Base-by-base conservation (phyloP, 2,329 filamentous ascomycete genomes). In the Fusarium agapanthi region DNA sequence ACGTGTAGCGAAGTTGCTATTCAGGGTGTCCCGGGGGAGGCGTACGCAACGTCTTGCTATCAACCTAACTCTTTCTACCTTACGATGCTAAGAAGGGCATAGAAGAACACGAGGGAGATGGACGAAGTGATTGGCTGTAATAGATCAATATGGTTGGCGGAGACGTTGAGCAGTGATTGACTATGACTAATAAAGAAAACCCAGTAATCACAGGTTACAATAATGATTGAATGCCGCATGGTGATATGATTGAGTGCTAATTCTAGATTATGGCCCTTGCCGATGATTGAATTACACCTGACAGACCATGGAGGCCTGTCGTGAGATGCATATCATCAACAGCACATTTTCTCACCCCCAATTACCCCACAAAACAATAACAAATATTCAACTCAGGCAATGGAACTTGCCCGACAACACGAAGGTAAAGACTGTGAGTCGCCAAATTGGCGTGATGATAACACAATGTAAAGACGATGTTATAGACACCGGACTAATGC, bases 201-300 rank as follows among this genome's bases (percentile, higher is more conserved):
- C 22, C 1, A 3, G 1, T 6, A 13, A 1, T n/a, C 50, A 55
- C 51, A 9, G 7, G 2, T 24, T 15, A 16, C 3, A 10, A 14
- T 55, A 10, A 30, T 40, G 3, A 6, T 30, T 7, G 16, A 30
- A 14, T 44, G n/a, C 38, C 37, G 48, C 24, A 22, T 6, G 56
- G 24, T 28, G 22, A 56, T 61, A 61, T 30, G 15, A 43, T 56
- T 54, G 30, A 56, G 48, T 43, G 18, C 58, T 61, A 56, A 55
- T 61, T 56, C 58, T 61, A 56, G 13, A 30, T 22, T 32, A 22
- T 55, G 34, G n/a, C 34, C 51, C 37, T 30, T 30, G 51, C n/a
- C 28, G 24, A 55, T 55, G 26, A 55, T 8, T 20, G 37, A 41
- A 41, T 55, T 28, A 41, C n/a, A 43, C 48, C 30, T 61, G 30